Base-by-base conservation (phyloP, 2,329 filamentous ascomycete species). In the Daldinia sp. region DNA sequence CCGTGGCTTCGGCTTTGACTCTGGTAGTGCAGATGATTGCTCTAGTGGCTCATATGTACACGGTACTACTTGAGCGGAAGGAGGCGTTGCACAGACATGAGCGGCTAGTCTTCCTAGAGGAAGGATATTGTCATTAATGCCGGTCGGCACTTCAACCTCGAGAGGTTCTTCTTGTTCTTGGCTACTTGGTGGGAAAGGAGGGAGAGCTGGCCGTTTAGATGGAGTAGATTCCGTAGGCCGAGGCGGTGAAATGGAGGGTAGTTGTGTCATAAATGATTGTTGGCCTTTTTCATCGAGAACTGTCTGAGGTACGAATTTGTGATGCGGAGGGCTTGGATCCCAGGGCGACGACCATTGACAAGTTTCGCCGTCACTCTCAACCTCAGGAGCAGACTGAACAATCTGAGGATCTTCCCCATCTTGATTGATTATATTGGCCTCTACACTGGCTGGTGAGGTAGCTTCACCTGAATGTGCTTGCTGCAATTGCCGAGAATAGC, bases 51-150 rank as follows among this genome's bases (percentile, higher is more conserved):
- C 71, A 28, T 77, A 72, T 20, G 77, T 79, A 65, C 74, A 78
- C 28, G 77, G 76, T 6, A 77, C 69, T 18, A 75, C 55, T 53
- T 79, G 78, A 6, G 78, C 78, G 15, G 78, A 80, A 13, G 78
- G 77, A 18, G 78, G 78, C 7, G 78, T 79, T 39, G 73, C 63
- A 41, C 68, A 67, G 26, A 74, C 69, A 37, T 67, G 72, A 20
- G 70, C 48, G 50, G 68, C 65, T 56, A 67, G 51, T 53, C 73
- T 76, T 37, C 76, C 76, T 60, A 75, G 59, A 26, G 75, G 44
- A 26, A 74, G 50, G n/a, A 63, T 35, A 44, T 42, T 64, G 18
- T 73, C 65, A 20, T 69, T 62, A 18, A 78, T 71, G 1, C 73
- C 73, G 10, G 58, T 72, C 18, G 76, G 78, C 1, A 76, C 69